Percentiles rank a stretch among this genome's conserved stretches.
phyloP scores from a whole-genome alignment of 2,329 filamentous ascomycete species.

The Remersonia thermophila region DNA sequence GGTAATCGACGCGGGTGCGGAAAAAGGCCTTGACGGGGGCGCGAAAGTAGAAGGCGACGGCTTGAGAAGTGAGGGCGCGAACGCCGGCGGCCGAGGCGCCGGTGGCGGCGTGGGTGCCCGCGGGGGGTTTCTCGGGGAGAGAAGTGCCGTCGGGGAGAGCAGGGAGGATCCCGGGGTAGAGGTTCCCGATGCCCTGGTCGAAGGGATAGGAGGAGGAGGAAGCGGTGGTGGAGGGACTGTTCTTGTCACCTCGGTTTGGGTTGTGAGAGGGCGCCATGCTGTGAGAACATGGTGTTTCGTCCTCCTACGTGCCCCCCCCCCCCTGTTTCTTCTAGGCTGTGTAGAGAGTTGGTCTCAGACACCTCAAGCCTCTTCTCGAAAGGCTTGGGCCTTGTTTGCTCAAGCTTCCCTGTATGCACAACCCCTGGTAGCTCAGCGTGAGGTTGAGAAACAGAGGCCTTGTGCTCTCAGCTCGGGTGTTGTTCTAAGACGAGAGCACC shows the following conservation, averaged over 20 bases:
- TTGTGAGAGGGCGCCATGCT: slow-evolving; percentile 11
- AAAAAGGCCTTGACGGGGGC: slow-evolving; percentile 90
- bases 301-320: no score
- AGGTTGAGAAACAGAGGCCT: no score
- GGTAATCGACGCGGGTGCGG: slow-evolving; percentile 75
- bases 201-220: neutral
- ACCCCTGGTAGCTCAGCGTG: no score
- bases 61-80: slow-evolving; percentile 69
- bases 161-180: slow-evolving; percentile 12
- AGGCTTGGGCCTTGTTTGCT: no score
- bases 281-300: slow-evolving; percentile 8
- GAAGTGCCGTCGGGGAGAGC: slow-evolving; percentile 10
- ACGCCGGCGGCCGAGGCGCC: slow-evolving; percentile 79
- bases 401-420: no score
- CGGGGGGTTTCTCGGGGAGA: slow-evolving; percentile 13
- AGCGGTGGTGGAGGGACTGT: neutral
- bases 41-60: slow-evolving; percentile 83
- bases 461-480: no score
- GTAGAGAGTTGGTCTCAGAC: no score
- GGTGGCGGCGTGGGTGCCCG: slow-evolving; percentile 29
- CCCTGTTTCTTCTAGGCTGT: neutral
- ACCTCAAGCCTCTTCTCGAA: no score
- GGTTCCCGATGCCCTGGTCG: neutral
- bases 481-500: no score
- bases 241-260: slow-evolving; percentile 9